These are phyloP conservation scores for Suhomyces coccinellae DNA, from an alignment of 1,139 yeast genomes.

Conservation along the genomic window DNA sequence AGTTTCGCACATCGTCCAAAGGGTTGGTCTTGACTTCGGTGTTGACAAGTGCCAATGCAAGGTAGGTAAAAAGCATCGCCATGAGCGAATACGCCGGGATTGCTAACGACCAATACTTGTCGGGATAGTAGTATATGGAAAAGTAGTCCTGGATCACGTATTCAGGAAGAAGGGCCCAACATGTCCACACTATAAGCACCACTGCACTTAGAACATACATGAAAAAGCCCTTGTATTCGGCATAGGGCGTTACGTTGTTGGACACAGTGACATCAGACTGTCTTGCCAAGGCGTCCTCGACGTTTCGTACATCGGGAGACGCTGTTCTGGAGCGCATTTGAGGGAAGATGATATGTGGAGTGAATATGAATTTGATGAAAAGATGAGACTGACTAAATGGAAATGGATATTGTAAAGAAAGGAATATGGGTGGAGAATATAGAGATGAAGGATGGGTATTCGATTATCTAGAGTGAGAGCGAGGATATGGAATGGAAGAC, in stretches of 20 bases:
- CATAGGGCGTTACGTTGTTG: conserved; percentile 60
- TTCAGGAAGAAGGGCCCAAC: conserved; percentile 74
- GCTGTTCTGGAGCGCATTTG: conserved; percentile 33
- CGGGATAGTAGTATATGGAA: conserved; percentile 74
- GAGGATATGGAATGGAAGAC: no score
- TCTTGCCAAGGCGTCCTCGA: conserved; percentile 61
- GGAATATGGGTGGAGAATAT: no score
- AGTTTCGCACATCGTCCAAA: conserved; percentile 57
- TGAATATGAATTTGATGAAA: not conserved
- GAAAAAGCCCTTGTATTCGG: conserved; percentile 83
- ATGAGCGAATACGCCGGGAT: conserved; percentile 70
- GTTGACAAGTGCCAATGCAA: conserved; percentile 69
- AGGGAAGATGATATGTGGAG: not conserved
- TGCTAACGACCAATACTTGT: conserved; percentile 85
- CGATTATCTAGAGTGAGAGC: no score
- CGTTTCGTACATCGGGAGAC: conserved; percentile 46
- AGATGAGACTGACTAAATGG: no score
- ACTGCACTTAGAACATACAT: conserved; percentile 63
- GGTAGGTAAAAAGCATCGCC: conserved; percentile 68
- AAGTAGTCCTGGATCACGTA: conserved; percentile 45
- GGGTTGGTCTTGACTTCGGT: conserved; percentile 67
- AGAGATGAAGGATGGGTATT: no score
- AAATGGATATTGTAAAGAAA: no score
- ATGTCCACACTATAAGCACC: conserved; percentile 51
- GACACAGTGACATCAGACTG: conserved; percentile 78